Base-by-base conservation (phyloP, 306 rosid genomes). In the Cucurbita ficifolia region DNA sequence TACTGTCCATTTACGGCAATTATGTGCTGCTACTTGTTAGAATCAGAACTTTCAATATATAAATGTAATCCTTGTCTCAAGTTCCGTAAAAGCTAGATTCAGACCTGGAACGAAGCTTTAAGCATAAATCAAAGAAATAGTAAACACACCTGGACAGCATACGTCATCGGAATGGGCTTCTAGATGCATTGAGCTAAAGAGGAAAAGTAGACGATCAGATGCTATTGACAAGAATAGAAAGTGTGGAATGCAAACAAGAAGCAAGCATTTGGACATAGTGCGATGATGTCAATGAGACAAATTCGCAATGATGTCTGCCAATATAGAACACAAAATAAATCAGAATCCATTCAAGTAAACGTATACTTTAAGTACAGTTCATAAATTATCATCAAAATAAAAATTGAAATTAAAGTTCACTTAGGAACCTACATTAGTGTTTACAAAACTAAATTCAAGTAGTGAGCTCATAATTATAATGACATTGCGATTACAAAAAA, bases 81-180 rank as follows among this genome's bases (percentile, higher is more conserved):
- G 56, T 8, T 22, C 42, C 6, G 39, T 19, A 45, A 42, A 42
- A 67, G 48, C 13, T 16, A 17, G 33, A 39, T 63, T 39, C 8
- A 49, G 18, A 64, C 35, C 54, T 53, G 50, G 36, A 57, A 42
- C 10, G 6, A 22, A 61, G 40, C 56, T 21, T 17, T 21, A 4
- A 3, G 18, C 42, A 18, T 2, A 57, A 67, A 45, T 10, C 17
- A 35, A 73, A 64, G 49, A 62, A 72, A 35, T 35, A 58, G 13
- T 16, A 42, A 65, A 19, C 55, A 68, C 50, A 93, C 97, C 96
- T 93, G 92, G 81, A 86, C 65, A 68, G 96, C 96, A 70, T 90
- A 92, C 33, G 90, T 87, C 70, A 88, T 80, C 79, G 96, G 74
- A 90, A 90, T 12, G 89, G 97, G 71, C 96, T 93, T 82, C 80